These are phyloP conservation scores for Nymphaea colorata DNA, from an alignment of 164 flowering plant genomes.

Conservation along the genomic window DNA sequence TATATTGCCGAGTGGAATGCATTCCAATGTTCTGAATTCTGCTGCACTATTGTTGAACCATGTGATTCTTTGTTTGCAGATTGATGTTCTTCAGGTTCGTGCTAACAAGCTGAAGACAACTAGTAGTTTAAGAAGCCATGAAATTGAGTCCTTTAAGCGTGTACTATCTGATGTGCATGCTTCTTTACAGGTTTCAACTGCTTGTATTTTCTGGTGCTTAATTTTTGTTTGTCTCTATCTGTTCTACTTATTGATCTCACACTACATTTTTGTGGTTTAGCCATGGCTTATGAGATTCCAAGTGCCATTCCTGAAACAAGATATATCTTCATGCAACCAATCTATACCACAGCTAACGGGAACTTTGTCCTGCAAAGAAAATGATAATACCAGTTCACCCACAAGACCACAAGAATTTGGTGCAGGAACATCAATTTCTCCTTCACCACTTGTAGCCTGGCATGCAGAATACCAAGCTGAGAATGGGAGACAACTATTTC, in stretches of 20 bases:
- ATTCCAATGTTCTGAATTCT: too few relatives aligned
- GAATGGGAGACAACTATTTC: slow-evolving; percentile 61
- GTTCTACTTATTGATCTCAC: not conserved
- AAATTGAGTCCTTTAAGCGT: slow-evolving; percentile 56
- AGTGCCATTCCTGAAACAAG: slow-evolving; percentile 25
- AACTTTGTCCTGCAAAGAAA: slow-evolving; percentile 10
- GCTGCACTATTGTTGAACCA: too few relatives aligned
- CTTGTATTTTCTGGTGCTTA: not conserved
- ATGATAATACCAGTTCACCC: slow-evolving; percentile 12
- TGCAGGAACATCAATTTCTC: slow-evolving; percentile 44
- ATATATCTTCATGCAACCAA: slow-evolving; percentile 12
- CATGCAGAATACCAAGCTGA: slow-evolving; percentile 47
- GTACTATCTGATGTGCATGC: slow-evolving; percentile 50
- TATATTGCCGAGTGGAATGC: too few relatives aligned
- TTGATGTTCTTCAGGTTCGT: slow-evolving; percentile 75
- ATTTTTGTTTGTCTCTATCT: not conserved
- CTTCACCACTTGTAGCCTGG: slow-evolving; percentile 98
- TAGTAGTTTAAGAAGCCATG: slow-evolving; percentile 31
- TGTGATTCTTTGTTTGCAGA: slow-evolving; percentile 28
- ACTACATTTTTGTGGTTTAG: slow-evolving; percentile 20
- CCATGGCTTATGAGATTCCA: slow-evolving; percentile 68
- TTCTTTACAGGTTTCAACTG: slow-evolving; percentile 48
- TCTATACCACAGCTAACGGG: slow-evolving; percentile 5
- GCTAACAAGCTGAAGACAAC: slow-evolving; percentile 29
- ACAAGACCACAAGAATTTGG: slow-evolving; percentile 30